Base-by-base conservation (phyloP, 2,329 filamentous ascomycete genomes). In the Westerdykella aurantiaca region DNA sequence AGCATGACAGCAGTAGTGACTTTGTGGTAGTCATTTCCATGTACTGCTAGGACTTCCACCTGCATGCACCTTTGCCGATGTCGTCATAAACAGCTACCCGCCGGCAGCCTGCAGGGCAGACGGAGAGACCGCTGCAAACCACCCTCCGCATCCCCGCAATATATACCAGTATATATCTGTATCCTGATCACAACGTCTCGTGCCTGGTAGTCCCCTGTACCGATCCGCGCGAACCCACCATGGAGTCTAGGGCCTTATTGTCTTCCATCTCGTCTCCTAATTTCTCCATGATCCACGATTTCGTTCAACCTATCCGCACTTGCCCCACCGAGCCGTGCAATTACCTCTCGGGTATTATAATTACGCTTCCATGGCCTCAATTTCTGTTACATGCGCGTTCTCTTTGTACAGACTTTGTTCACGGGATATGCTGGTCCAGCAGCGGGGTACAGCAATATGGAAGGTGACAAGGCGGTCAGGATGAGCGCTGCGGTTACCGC, bases 371-470 rank as follows among this genome's bases (percentile, higher is more conserved):
- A 13, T 35, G 9, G 33, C 33, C n/a, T 14, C 13, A 14, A 35
- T 16, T 6, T 9, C 17, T 16, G n/a, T 11, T 16, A 13, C 13
- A 4, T 35, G n/a, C 3, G 33, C n/a, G 33, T 35, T 9, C n/a
- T 9, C 5, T 35, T 14, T 35, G 33, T 12, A 29, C 25, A 29
- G 25, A 29, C 11, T 9, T 35, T 35, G 33, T 35, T 16, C n/a
- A 18, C n/a, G n/a, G 33, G n/a, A 13, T 35, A 14, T 16, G 10
- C 4, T 16, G 42, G 51, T 54, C 57, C 53, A 53, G 51, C 52
- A 48, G 63, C 60, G 63, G 61, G 61, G 63, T 60, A 59, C 37
- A 47, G 48, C 37, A 48, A 57, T 45, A 47, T 50, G 43, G 45
- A 55, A 47, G 43, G 42, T 49, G 46, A 51, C 50, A 45, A 43